Evolutionary conservation across 1,139 yeast species (phyloP).

Genomic region (Yamadazyma songkhlaensis): DNA sequence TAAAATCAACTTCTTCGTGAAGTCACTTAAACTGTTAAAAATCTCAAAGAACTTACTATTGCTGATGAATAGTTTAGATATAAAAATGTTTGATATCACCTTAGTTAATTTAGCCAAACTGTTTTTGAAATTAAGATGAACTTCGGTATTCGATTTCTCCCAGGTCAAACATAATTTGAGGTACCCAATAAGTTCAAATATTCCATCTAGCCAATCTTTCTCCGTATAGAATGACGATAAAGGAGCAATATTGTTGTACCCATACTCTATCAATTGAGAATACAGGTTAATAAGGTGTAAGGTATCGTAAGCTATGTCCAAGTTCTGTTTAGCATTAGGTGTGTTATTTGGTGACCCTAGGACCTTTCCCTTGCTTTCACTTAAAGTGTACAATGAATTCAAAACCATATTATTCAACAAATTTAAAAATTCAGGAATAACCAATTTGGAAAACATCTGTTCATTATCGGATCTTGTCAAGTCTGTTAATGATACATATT

Average conservation of each 20-base stretch:
- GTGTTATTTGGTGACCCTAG: slow-evolving; percentile 38
- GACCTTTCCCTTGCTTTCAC: slow-evolving; percentile 34
- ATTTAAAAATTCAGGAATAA: slow-evolving; percentile 39
- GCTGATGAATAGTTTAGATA: slow-evolving; percentile 23
- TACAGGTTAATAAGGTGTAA: slow-evolving; percentile 37
- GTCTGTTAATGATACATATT: slow-evolving; percentile 10
- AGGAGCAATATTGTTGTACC: slow-evolving; percentile 23
- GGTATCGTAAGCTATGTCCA: slow-evolving; percentile 28
- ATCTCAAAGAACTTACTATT: slow-evolving; percentile 22
- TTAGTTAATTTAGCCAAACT: slow-evolving; percentile 23
- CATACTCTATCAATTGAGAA: slow-evolving; percentile 28
- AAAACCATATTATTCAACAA: slow-evolving; percentile 41
- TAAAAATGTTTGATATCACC: slow-evolving; percentile 30
- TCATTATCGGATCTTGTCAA: slow-evolving; percentile 3
- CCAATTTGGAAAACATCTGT: slow-evolving; percentile 17
- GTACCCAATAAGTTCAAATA: slow-evolving; percentile 37
- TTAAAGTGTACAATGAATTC: slow-evolving; percentile 30
- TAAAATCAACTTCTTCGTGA: slow-evolving; percentile 28
- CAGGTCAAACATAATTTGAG: slow-evolving; percentile 27
- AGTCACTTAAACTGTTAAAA: slow-evolving; percentile 21
- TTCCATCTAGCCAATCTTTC: slow-evolving; percentile 39
- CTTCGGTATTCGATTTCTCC: slow-evolving; percentile 17
- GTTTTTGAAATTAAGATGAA: slow-evolving; percentile 17
- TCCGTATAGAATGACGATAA: slow-evolving; percentile 24
- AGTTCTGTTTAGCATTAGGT: slow-evolving; percentile 18